Conservation (phyloP, 2,329 filamentous ascomycete genomes). For the Mycocentrospora acerina region DNA sequence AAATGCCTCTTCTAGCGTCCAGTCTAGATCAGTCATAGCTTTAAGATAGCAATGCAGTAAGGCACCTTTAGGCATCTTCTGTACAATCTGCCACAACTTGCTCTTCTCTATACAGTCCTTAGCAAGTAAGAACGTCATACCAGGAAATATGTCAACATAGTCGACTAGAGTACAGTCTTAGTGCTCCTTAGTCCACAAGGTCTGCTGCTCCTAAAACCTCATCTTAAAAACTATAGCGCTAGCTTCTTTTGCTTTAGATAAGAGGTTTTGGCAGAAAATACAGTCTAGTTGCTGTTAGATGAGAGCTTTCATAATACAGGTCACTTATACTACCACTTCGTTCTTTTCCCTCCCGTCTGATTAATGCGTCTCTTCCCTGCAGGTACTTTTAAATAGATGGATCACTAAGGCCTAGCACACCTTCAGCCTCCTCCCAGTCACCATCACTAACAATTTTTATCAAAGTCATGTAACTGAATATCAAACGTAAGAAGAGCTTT, state of each 20-base stretch:
- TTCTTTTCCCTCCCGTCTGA: slow-evolving; percentile 77
- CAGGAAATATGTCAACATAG: slow-evolving; percentile 71
- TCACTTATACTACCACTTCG: slow-evolving; percentile 66
- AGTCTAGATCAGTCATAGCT: slow-evolving; percentile 87
- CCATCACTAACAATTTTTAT: slow-evolving; percentile 30
- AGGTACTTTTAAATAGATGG: slow-evolving; percentile 83
- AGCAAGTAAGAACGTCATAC: slow-evolving; percentile 90
- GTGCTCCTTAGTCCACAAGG: slow-evolving; percentile 73
- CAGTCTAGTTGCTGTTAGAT: slow-evolving; percentile 56
- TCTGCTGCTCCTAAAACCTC: slow-evolving; percentile 71
- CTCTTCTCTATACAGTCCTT: slow-evolving; percentile 82
- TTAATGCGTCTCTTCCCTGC: slow-evolving; percentile 70
- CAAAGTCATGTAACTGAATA: slow-evolving; percentile 31
- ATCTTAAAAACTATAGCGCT: slow-evolving; percentile 79
- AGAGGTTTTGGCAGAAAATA: slow-evolving; percentile 72
- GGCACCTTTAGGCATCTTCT: slow-evolving; percentile 84
- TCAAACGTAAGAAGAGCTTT: no score
- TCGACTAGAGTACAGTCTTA: slow-evolving; percentile 69
- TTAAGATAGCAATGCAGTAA: slow-evolving; percentile 86
- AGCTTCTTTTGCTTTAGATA: slow-evolving; percentile 75
- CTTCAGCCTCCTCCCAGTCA: slow-evolving; percentile 45
- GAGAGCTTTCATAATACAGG: not conserved
- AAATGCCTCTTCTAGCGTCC: slow-evolving; percentile 71
- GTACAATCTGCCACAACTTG: slow-evolving; percentile 80
- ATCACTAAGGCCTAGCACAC: slow-evolving; percentile 55